phyloP scores from a whole-genome alignment of 2,329 filamentous ascomycete genomes.

The Beauveria sp. region DNA sequence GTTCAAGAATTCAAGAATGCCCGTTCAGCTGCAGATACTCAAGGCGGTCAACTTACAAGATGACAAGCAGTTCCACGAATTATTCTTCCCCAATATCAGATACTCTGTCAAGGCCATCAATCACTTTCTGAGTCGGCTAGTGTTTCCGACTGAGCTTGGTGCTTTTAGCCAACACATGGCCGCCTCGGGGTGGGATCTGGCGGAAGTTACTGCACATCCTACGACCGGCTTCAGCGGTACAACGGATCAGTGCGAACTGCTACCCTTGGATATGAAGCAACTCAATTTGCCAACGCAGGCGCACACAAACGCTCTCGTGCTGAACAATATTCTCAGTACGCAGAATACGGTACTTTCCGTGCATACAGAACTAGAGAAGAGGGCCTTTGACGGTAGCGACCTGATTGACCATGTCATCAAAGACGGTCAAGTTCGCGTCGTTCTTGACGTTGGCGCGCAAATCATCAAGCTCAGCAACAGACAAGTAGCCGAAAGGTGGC shows the following conservation, averaged over 20 bases:
- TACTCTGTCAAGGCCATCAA: constrained; percentile 49
- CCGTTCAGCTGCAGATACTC: constrained; percentile 28
- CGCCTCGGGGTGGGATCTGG: constrained; percentile 62
- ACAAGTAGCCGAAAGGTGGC: constrained; percentile 34
- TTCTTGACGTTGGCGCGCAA: constrained; percentile 65
- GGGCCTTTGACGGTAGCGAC: constrained; percentile 33
- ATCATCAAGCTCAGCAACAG: constrained; percentile 57
- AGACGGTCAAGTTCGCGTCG: constrained; percentile 37
- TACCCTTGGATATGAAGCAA: constrained; percentile 51
- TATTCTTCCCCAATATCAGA: constrained; percentile 46
- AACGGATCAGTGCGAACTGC: constrained; percentile 50
- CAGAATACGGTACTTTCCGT: constrained; percentile 37
- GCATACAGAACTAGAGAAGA: constrained; percentile 16
- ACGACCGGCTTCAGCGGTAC: constrained; percentile 66
- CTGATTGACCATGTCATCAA: background rate
- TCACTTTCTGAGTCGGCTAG: constrained; percentile 51
- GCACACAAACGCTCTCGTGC: constrained; percentile 61
- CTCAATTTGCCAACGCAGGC: constrained; percentile 44
- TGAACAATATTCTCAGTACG: constrained; percentile 47
- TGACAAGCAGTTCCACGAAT: constrained; percentile 31
- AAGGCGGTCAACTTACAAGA: constrained; percentile 52
- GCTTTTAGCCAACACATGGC: constrained; percentile 58
- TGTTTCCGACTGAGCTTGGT: constrained; percentile 55
- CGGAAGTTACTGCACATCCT: constrained; percentile 33
- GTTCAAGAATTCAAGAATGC: constrained; percentile 31